Percentiles rank a stretch among this genome's conserved stretches.
Conservation (phyloP, 345 rosid genomes). For the Angophora floribunda region DNA sequence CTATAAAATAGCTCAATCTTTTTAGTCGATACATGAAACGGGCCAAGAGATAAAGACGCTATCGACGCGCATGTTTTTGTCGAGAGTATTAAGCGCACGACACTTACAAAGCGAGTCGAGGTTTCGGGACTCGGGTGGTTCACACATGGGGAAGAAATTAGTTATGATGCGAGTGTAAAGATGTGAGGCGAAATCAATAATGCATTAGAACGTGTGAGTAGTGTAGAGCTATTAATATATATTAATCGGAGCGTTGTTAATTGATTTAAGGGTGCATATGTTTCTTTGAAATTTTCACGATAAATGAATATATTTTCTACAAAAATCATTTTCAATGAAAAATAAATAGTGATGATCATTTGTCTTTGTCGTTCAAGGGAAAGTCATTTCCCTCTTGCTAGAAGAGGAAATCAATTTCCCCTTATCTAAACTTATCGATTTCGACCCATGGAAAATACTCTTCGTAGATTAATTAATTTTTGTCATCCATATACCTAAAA, state of each 20-base stretch:
- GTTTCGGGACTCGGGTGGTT: fast-evolving
- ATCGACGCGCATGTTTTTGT: background rate
- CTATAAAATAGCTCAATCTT: no score
- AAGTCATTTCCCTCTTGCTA: no score
- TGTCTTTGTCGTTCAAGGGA: no score
- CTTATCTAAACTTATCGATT: background rate
- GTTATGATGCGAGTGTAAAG: no score
- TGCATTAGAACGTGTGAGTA: background rate
- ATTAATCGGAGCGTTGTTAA: fast-evolving
- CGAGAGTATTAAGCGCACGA: background rate
- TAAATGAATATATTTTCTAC: no score
- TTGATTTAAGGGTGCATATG: fast-evolving
- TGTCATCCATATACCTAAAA: background rate
- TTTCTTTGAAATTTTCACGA: background rate
- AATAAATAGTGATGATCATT: no score
- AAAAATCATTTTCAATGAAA: no score
- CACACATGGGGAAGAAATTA: fast-evolving
- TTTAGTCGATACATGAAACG: no score
- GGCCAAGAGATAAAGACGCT: background rate
- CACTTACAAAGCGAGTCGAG: background rate
- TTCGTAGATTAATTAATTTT: no score
- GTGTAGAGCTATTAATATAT: background rate
- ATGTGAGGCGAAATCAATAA: background rate
- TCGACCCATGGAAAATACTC: no score
- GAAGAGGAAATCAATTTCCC: no score